phyloP scores from a whole-genome alignment of 2,329 filamentous ascomycete genomes.

The Clonostachys chloroleuca region DNA sequence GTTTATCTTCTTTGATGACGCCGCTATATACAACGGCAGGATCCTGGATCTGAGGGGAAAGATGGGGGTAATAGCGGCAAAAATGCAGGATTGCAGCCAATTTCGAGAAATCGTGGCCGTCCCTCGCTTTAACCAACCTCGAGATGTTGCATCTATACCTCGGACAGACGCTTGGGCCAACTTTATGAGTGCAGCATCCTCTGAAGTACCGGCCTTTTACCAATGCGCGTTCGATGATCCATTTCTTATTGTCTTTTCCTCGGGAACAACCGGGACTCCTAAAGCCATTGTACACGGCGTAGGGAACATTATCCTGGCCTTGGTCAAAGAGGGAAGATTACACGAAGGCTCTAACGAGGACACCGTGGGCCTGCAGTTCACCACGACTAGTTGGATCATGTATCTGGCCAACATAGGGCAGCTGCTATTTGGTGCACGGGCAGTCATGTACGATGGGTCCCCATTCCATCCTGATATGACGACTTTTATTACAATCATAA shows the following conservation, averaged over 20 bases:
- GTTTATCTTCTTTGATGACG: conserved; percentile 82
- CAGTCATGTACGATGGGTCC: conserved; percentile 77
- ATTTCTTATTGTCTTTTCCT: conserved; percentile 73
- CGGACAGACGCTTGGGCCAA: conserved; percentile 34
- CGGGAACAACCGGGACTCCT: conserved; percentile 76
- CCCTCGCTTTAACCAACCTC: conserved; percentile 57
- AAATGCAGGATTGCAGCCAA: conserved; percentile 49
- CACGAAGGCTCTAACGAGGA: conserved; percentile 35
- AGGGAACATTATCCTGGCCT: conserved; percentile 55
- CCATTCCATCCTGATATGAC: conserved; percentile 68
- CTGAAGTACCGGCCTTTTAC: conserved; percentile 43
- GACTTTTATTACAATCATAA: conserved; percentile 58
- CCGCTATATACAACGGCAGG: conserved; percentile 75
- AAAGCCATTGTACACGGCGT: conserved; percentile 82
- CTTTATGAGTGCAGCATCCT: conserved; percentile 32
- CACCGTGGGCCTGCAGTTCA: conserved; percentile 48
- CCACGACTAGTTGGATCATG: conserved; percentile 86
- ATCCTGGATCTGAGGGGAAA: conserved; percentile 67
- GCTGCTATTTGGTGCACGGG: conserved; percentile 55
- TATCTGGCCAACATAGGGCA: conserved; percentile 60
- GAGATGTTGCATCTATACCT: conserved; percentile 52
- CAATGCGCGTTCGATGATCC: conserved; percentile 69
- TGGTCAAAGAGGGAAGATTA: conserved; percentile 52
- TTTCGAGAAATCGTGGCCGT: conserved; percentile 64
- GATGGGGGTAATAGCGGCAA: conserved; percentile 68